These are phyloP conservation scores for Tetraselmis striata DNA, from an alignment of 139 green algal genomes.

Conservation along the genomic window DNA sequence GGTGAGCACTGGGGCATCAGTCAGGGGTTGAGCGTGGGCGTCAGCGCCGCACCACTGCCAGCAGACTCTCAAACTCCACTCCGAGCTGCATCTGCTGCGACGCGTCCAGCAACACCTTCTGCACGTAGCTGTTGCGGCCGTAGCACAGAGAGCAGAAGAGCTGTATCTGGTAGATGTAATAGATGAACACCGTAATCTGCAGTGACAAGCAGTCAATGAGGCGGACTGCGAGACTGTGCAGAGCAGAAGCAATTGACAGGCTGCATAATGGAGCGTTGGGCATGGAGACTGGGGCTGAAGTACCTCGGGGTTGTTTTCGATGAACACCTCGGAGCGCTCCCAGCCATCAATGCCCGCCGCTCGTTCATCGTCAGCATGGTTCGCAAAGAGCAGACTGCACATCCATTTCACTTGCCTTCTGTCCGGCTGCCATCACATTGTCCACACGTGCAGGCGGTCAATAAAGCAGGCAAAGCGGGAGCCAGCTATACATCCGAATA, in stretches of 20 bases:
- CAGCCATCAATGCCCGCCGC: not conserved
- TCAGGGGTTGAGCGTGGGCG: too few relatives aligned
- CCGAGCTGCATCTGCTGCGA: conserved; percentile 12
- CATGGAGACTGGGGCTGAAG: too few relatives aligned
- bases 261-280: too few relatives aligned
- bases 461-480: too few relatives aligned
- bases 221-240: too few relatives aligned
- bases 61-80: conserved; percentile 24
- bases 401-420: not conserved
- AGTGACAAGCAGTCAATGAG: too few relatives aligned
- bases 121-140: conserved; percentile 24
- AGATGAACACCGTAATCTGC: conserved; percentile 26
- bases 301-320: not conserved
- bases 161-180: conserved; percentile 28
- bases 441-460: conserved; percentile 1
- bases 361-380: not conserved
- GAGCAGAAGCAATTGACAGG: too few relatives aligned
- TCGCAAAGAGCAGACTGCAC: not conserved
- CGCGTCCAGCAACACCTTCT: conserved; percentile 6
- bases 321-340: not conserved
- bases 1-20: not conserved
- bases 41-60: not conserved
- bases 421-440: not conserved
- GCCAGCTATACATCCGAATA: too few relatives aligned
- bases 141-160: conserved; percentile 23